Evolutionary conservation across 2,329 filamentous ascomycete species (phyloP), one percentile per base, ranked within the genome.

Genomic region (Beauveria medogensis): DNA sequence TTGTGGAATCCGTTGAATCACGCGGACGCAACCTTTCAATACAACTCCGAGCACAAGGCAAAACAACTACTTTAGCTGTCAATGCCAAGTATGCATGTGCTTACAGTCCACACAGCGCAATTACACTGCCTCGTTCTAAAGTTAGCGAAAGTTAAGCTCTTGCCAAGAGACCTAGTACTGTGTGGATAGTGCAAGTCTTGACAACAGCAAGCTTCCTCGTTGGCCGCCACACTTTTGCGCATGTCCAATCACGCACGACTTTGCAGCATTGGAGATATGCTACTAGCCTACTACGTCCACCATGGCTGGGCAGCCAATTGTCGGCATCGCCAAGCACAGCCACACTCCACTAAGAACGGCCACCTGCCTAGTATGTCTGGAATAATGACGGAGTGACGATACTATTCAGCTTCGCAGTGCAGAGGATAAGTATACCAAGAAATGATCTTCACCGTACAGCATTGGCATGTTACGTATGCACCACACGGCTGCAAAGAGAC

Each of bases 101-200:
- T 18, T 30, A 20, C 22, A 51, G n/a, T 44, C 47, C 55, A 51
- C 47, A 44, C 24, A 6, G 7, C 18, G 34, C 37, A 22, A 3
- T 22, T 22, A 47, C 55, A 58, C 55, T 58, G 55, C 55, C 55
- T 58, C 34, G 8, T 47, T 56, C 34, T 37, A 22, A 58, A 40
- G 10, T 58, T 55, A 44, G 40, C 18, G 22, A 46, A 10, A 30
- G 18, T 37, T 51, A 58, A 51, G 47, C 55, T 37, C 24, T 43
- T 28, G 55, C 55, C 55, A 58, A 58, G 55, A 34, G 18, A 43
- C 18, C 37, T 14, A 58, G 46, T 9, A 51, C 16, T 28, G 20
- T 26, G 37, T 22, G 14, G 8, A 28, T 10, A 28, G 28, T 37
- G 20, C 2, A 34, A 56, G 43, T 30, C 55, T 48, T 28, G 16